These are phyloP conservation scores for Macrocystidia cucumis DNA, from an alignment of 1,284 basidiomycete species.

Conservation along the genomic window DNA sequence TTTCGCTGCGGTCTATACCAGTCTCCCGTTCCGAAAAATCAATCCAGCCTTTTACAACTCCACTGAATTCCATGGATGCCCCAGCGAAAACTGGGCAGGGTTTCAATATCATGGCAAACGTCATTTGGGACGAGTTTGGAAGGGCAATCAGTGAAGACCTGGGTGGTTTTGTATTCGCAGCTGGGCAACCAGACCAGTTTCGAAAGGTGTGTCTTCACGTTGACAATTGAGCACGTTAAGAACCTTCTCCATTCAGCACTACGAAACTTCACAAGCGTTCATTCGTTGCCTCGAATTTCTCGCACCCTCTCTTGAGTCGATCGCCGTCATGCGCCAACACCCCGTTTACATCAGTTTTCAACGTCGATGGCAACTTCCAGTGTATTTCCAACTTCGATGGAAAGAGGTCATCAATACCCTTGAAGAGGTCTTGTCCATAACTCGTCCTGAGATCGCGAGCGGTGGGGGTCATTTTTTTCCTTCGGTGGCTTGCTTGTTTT, in stretches of 20 bases:
- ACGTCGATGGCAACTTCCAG: constrained; percentile 89
- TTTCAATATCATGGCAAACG: constrained; percentile 81
- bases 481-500: constrained; percentile 1
- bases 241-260: constrained; percentile 43
- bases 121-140: constrained; percentile 84
- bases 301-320: constrained; percentile 68
- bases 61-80: neutral
- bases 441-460: constrained; percentile 27
- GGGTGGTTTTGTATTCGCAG: constrained; percentile 79
- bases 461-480: constrained; percentile 19
- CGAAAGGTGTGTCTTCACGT: constrained; percentile 52
- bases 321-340: constrained; percentile 67
- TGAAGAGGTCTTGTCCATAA: constrained; percentile 56
- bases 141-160: constrained; percentile 78
- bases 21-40: constrained; percentile 14
- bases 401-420: constrained; percentile 82
- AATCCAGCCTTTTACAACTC: neutral
- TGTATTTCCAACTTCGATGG: constrained; percentile 98
- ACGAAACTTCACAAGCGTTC: constrained; percentile 79
- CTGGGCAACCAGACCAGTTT: constrained; percentile 86
- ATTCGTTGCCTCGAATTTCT: constrained; percentile 79
- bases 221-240: neutral
- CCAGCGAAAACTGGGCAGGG: constrained; percentile 24
- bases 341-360: constrained; percentile 70
- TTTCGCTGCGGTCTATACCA: constrained; percentile 39